Conservation (phyloP, 2,329 filamentous ascomycete species). For the Aspergillus pseudonomiae region DNA sequence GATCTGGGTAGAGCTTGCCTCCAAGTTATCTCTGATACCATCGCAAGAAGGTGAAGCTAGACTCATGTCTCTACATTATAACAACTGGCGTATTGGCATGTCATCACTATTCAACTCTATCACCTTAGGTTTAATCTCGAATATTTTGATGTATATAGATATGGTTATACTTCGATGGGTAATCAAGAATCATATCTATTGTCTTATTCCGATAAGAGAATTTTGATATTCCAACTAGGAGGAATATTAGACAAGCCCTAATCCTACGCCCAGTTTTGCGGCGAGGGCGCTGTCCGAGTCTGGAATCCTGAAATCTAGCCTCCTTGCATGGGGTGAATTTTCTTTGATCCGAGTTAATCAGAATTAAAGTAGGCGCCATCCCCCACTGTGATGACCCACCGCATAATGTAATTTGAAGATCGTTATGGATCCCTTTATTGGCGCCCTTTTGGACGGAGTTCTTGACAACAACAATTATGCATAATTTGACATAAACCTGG, state of each 20-base stretch:
- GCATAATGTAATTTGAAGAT: conserved; percentile 16
- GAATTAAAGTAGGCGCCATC: conserved; percentile 29
- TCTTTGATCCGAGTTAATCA: conserved; percentile 17
- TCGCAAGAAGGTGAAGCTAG: background rate
- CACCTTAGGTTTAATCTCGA: too few relatives aligned
- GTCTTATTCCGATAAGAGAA: background rate
- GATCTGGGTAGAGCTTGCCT: too few relatives aligned
- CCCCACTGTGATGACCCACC: conserved; percentile 23
- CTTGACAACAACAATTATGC: background rate
- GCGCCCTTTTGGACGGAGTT: background rate
- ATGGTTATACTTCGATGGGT: background rate
- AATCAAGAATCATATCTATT: background rate
- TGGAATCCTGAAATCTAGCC: conserved; percentile 4
- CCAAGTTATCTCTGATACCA: too few relatives aligned
- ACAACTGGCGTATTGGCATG: too few relatives aligned
- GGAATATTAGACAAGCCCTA: background rate
- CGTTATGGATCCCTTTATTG: conserved; percentile 9
- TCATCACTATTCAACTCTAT: too few relatives aligned
- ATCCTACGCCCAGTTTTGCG: background rate
- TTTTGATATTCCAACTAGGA: background rate
- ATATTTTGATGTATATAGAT: background rate
- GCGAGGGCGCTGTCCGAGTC: background rate
- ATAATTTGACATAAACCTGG: background rate
- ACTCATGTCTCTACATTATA: background rate
- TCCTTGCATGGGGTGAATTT: conserved; percentile 19